Evolutionary conservation across 441 rosid genomes (phyloP), one percentile per base, ranked within the genome.

Genomic region (Cnidoscolus chayamansa): DNA sequence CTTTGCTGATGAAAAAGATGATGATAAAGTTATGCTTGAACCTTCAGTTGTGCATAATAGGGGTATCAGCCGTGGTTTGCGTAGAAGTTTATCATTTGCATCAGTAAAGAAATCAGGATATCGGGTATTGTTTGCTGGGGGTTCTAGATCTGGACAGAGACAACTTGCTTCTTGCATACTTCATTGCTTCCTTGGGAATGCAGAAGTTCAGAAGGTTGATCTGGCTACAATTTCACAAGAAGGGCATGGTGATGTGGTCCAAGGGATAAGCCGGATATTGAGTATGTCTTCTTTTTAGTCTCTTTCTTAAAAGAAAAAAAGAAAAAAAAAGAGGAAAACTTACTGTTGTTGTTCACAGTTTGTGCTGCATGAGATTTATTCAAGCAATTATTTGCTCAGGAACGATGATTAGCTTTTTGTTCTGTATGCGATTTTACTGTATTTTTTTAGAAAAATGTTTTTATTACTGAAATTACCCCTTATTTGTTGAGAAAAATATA

Each of bases 131-230:
- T 82, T 95, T 80, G 85, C 95, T 79, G 99, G 98, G 79, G 75
- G 78, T 74, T 85, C 92, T 13, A 81, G 87, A 86, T 89, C 92
- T 76, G 99, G 97, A 75, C 99, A 95, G 85, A 87, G 87, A 72
- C 97, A 91, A 84, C 85, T 95, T 72, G 98, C 94, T 81, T 89
- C 98, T 70, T 91, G 97, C 84, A 80, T 93, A 72, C 92, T 95
- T 81, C 92, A 89, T 68, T 88, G 93, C 85, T 95, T 89, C 72
- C 79, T 82, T 69, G 99, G 98, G 62, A 87, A 88, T 72, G 82
- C 83, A 66, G 98, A 90, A 85, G 84, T 95, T 81, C 97, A 84
- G 74, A 93, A 95, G 85, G 83, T 95, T 75, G 99, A 95, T 83
- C 75, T 92, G 70, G 98, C 99, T 60, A 91, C 96, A 59, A 82